Evolutionary conservation across 139 green algal species (phyloP).

Genomic region (Mesotaenium endlicherianum): DNA sequence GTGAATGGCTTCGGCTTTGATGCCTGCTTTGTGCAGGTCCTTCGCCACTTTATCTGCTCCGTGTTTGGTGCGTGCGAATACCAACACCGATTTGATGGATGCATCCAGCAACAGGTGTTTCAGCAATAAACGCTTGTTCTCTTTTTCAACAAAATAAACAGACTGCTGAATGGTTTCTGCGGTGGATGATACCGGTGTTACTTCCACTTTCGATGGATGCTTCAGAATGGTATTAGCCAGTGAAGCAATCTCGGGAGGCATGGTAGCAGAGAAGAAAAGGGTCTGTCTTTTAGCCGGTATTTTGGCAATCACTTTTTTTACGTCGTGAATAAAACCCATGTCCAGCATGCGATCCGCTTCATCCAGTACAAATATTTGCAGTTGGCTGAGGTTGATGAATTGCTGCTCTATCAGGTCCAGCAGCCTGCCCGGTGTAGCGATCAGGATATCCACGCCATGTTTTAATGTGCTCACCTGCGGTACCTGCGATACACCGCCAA

Average conservation of each 20-base stretch:
- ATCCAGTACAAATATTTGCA: neutral
- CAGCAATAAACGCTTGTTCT: neutral
- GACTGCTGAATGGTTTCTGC: neutral
- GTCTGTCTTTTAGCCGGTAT: neutral
- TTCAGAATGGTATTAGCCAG: neutral
- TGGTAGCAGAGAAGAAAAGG: neutral
- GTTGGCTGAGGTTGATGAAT: neutral
- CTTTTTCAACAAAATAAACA: neutral
- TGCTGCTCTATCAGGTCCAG: neutral
- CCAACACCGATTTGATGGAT: neutral
- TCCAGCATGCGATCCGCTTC: constrained; percentile 6
- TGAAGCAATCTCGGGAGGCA: neutral
- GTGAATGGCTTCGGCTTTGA: neutral
- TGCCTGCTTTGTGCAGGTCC: neutral
- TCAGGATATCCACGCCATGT: neutral
- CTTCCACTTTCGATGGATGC: neutral
- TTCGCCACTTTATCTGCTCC: neutral
- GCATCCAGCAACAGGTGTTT: neutral
- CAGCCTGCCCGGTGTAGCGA: neutral
- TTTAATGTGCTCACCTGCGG: neutral
- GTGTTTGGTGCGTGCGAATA: neutral
- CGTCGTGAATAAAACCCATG: neutral
- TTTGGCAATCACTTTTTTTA: neutral
- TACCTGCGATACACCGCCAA: neutral
- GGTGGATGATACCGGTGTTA: neutral